phyloP scores from a whole-genome alignment of 108 stramenopile species.

The Chaetoceros muelleri region DNA sequence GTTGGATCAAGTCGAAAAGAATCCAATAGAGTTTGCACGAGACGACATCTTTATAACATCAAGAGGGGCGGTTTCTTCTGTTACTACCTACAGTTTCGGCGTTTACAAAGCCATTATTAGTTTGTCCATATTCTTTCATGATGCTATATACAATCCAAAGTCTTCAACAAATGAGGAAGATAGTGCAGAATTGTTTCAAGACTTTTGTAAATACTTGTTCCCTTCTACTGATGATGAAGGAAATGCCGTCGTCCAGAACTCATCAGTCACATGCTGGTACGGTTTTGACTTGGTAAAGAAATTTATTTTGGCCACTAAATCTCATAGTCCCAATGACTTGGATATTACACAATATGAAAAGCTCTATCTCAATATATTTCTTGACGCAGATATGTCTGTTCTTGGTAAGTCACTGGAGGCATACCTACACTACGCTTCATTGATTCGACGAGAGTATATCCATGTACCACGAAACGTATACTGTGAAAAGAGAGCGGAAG shows the following conservation, averaged over 20 bases:
- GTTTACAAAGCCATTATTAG: conserved; percentile 18
- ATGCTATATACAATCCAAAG: conserved; percentile 68
- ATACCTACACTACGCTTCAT: conserved; percentile 50
- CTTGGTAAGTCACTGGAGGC: conserved; percentile 37
- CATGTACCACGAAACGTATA: conserved; percentile 47
- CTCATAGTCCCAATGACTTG: conserved; percentile 15
- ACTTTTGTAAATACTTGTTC: conserved; percentile 31
- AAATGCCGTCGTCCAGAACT: background rate
- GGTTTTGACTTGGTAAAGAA: conserved; percentile 18
- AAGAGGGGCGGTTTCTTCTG: background rate
- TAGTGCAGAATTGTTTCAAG: conserved; percentile 50
- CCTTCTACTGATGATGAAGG: conserved; percentile 1
- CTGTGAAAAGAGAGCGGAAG: conserved; percentile 58
- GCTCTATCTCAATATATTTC: conserved; percentile 27
- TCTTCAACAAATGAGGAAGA: conserved; percentile 65
- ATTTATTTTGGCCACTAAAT: conserved; percentile 29
- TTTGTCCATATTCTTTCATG: conserved; percentile 73
- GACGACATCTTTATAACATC: background rate
- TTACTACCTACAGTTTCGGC: background rate
- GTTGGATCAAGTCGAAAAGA: background rate
- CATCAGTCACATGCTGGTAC: conserved; percentile 2
- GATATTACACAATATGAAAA: conserved; percentile 13
- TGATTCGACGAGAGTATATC: conserved; percentile 65
- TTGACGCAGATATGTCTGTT: conserved; percentile 80
- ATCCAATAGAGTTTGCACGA: background rate